Conservation (phyloP, 2,329 filamentous ascomycete species). For the Thyridium curvatum region DNA sequence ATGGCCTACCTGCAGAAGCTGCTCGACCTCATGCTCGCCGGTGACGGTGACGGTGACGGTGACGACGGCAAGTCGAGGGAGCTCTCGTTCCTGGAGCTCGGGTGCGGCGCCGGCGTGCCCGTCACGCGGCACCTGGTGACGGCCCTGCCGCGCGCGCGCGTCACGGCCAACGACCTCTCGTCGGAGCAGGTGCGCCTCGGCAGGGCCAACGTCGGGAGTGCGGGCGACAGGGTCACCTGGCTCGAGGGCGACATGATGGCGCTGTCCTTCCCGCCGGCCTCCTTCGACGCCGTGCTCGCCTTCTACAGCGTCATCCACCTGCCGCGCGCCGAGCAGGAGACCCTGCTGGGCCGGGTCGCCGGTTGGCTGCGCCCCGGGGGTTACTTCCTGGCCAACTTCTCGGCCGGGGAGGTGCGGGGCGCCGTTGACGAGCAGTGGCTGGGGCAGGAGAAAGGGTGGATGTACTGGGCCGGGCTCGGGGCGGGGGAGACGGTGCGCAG, state of each 20-base stretch:
- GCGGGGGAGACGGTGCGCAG: conserved; percentile 21
- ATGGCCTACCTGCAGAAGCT: conserved; percentile 25
- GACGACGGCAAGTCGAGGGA: conserved; percentile 1
- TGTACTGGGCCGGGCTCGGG: conserved; percentile 36
- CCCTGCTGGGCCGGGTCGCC: conserved; percentile 34
- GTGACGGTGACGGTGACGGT: too few species aligned
- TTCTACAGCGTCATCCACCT: conserved; percentile 52
- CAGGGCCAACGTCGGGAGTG: conserved; percentile 14
- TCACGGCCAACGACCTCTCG: conserved; percentile 36
- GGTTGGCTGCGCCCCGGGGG: conserved; percentile 47
- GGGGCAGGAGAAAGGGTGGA: conserved; percentile 29
- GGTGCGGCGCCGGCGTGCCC: conserved; percentile 33
- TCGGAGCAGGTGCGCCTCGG: conserved; percentile 27
- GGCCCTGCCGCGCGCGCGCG: conserved; percentile 9
- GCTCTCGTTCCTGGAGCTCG: conserved; percentile 29
- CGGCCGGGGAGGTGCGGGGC: conserved; percentile 18
- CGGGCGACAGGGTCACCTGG: conserved; percentile 17
- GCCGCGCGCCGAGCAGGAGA: conserved; percentile 40
- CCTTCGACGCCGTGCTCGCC: conserved; percentile 41
- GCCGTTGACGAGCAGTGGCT: conserved; percentile 28
- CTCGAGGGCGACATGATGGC: conserved; percentile 24
- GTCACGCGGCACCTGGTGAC: conserved; percentile 25
- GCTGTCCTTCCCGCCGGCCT: conserved; percentile 19
- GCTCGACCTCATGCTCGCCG: conserved; percentile 17
- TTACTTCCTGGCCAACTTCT: conserved; percentile 40